These are phyloP conservation scores for Lippia alba DNA, from an alignment of 305 asterid genomes.

Conservation along the genomic window DNA sequence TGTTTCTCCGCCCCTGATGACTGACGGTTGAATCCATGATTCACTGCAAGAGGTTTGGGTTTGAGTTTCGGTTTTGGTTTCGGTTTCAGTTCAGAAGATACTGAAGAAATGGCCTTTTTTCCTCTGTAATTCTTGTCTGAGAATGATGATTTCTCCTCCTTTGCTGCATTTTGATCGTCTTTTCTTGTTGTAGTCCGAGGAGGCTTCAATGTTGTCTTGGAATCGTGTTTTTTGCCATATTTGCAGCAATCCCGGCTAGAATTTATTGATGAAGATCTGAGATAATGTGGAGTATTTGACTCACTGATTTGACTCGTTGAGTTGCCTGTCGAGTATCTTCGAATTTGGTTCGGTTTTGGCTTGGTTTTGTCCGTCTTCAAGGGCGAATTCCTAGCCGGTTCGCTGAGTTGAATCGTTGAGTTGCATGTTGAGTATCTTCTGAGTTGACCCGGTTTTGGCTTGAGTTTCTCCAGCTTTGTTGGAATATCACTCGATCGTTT, in stretches of 20 bases:
- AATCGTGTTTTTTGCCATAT: constrained; percentile 40
- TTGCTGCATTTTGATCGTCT: constrained; percentile 1
- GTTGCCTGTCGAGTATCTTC: constrained; percentile 38
- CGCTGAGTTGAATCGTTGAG: background rate
- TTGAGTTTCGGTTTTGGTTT: background rate
- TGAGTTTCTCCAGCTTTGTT: constrained; percentile 34
- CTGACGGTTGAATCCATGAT: background rate
- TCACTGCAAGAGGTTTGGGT: constrained; percentile 25
- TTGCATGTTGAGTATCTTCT: constrained; percentile 54
- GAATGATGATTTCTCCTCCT: constrained; percentile 1
- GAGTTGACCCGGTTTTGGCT: constrained; percentile 8
- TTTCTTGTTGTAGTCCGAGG: constrained; percentile 13
- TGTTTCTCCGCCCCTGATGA: constrained; percentile 10
- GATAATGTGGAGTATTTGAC: constrained; percentile 49
- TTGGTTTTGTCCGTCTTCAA: constrained; percentile 34
- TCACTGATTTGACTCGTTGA: constrained; percentile 20
- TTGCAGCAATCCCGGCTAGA: constrained; percentile 76
- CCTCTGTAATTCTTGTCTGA: constrained; percentile 16
- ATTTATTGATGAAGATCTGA: constrained; percentile 52
- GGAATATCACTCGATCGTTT: constrained; percentile 25
- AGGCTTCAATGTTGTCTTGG: constrained; percentile 17
- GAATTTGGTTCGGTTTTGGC: constrained; percentile 10
- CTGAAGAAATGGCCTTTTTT: constrained; percentile 26
- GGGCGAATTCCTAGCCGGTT: constrained; percentile 4
- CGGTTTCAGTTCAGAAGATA: constrained; percentile 31